phyloP scores from a whole-genome alignment of 2,329 filamentous ascomycete genomes.

The Ophiostoma perfectum region DNA sequence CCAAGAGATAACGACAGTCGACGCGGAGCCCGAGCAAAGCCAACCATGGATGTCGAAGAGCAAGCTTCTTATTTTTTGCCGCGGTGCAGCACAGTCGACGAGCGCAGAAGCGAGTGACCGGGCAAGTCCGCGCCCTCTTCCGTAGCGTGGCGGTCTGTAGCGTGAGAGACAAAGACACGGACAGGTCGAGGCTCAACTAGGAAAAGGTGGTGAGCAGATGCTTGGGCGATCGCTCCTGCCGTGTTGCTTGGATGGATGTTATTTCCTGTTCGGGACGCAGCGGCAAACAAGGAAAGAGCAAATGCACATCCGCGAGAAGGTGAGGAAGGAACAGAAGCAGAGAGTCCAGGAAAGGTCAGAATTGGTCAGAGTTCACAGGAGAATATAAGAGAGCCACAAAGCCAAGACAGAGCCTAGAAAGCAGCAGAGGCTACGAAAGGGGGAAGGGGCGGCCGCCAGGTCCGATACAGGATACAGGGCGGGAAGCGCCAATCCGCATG shows the following conservation, averaged over 20 bases:
- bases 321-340: not conserved
- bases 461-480: slow-evolving; percentile 22
- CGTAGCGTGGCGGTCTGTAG: not conserved
- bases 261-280: slow-evolving; percentile 6
- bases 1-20: not conserved
- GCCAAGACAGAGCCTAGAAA: not conserved
- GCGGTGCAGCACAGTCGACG: not conserved
- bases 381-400: not conserved
- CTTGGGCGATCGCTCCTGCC: slow-evolving; percentile 1
- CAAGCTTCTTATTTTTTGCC: not conserved
- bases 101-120: not conserved
- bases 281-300: slow-evolving; percentile 2
- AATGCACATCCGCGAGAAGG: not conserved
- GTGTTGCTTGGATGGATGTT: not conserved
- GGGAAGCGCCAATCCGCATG: slow-evolving; percentile 25
- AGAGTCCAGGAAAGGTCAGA: not conserved
- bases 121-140: slow-evolving; percentile 4
- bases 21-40: not conserved
- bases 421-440: not conserved
- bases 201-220: not conserved
- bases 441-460: slow-evolving; percentile 4
- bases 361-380: not conserved
- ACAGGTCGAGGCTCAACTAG: not conserved
- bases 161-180: not conserved
- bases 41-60: not conserved